Base-by-base conservation (phyloP, 495 filamentous ascomycete genomes). In the Lindgomyces ingoldianus region DNA sequence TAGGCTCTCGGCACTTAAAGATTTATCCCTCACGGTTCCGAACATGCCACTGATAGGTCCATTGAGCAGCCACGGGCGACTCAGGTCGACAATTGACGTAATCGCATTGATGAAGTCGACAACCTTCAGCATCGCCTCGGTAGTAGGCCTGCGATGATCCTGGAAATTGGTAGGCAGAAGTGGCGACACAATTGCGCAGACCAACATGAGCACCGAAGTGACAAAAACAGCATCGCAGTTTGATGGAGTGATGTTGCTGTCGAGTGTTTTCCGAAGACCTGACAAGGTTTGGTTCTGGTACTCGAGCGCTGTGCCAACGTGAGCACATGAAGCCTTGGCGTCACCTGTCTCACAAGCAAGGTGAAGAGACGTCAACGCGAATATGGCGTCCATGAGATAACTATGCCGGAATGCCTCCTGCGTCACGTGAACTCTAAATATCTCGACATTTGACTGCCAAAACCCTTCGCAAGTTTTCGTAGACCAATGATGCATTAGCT, bases 401-500 rank as follows among this genome's bases (percentile, higher is more conserved):
- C 44, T 36, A 27, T 16, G 18, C 19, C 53, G 53, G 4, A 57
- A 25, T 45, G 53, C 53, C 19, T 57, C 53, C 26, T 41, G 19
- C 12, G 26, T n/a, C 18, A 57, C 30, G n/a, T 57, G 36, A 22
- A 19, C 22, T 42, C 36, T 57, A 18, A 57, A 57, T 14, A 57
- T 6, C 2, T 42, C 36, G 11, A 19, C 36, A 12, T 9, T 19
- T 4, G n/a, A 9, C n/a, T 14, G 36, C 11, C n/a, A 16, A 18
- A 42, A 39, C 30, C 53, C 27, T 3, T 24, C 9, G 26, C 21
- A 57, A 8, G 53, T 57, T 9, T 39, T 11, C 16, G 53, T 45
- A 42, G n/a, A 42, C 53, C 53, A 57, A 42, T 57, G 30, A 57
- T 57, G 53, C 53, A 57, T 57, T 8, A 57, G 30, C 18, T 12